Evolutionary conservation across 2,329 filamentous ascomycete genomes (phyloP).

Genomic region (Calonectria hongkongensis): DNA sequence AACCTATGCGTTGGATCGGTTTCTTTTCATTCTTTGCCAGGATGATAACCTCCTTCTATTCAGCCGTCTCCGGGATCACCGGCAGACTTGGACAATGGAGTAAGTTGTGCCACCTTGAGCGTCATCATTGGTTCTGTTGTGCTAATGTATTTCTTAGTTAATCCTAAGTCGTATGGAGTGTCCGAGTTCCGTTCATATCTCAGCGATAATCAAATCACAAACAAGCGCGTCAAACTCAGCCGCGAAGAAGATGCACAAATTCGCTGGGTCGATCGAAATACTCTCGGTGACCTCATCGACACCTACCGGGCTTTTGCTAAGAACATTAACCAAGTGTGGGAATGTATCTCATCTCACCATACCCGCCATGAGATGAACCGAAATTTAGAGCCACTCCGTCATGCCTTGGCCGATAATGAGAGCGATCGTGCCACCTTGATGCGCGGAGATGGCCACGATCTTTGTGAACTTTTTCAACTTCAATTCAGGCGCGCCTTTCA

Average conservation of each 20-base stretch:
- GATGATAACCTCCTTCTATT: conserved; percentile 56
- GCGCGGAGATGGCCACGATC: conserved; percentile 44
- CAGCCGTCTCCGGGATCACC: conserved; percentile 54
- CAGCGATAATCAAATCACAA: conserved; percentile 47
- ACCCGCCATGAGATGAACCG: conserved; percentile 53
- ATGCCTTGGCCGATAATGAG: conserved; percentile 48
- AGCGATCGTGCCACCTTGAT: conserved; percentile 45
- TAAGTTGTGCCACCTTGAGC: conserved; percentile 36
- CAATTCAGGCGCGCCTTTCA: conserved; percentile 47
- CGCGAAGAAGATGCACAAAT: conserved; percentile 42
- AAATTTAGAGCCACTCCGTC: conserved; percentile 49
- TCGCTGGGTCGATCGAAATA: conserved; percentile 54
- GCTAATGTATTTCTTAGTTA: conserved; percentile 46
- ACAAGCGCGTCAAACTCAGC: conserved; percentile 55
- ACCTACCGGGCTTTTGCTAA: conserved; percentile 51
- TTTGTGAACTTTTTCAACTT: conserved; percentile 49
- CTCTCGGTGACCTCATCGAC: conserved; percentile 49
- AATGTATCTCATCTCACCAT: conserved; percentile 41
- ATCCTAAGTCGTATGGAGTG: conserved; percentile 51
- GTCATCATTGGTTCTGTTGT: conserved; percentile 29
- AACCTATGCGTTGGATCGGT: conserved; percentile 50
- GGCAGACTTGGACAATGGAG: conserved; percentile 52
- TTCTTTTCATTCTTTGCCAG: conserved; percentile 51
- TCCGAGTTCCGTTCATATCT: conserved; percentile 52
- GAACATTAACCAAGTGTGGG: conserved; percentile 48